Conservation (phyloP, 352 stramenopile genomes). For the Globisporangium okanoganense region DNA sequence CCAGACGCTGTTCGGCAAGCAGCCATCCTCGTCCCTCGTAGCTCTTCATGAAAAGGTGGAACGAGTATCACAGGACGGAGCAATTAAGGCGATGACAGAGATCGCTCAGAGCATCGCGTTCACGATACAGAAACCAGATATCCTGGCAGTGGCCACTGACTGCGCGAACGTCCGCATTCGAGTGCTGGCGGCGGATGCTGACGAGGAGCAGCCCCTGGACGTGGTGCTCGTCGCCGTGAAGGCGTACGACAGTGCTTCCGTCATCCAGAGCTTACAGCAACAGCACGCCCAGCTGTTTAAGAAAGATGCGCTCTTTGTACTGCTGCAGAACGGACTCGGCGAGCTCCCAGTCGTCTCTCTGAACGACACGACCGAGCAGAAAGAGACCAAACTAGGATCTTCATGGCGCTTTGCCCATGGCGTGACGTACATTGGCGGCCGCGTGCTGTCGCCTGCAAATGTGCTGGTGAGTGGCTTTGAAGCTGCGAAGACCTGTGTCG, state of each 20-base stretch:
- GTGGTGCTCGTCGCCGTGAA: conserved; percentile 68
- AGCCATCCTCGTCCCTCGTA: background rate
- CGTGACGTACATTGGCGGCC: conserved; percentile 66
- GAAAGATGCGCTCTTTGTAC: conserved; percentile 46
- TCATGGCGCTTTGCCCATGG: conserved; percentile 47
- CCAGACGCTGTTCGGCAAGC: conserved; percentile 10
- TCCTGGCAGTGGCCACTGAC: conserved; percentile 1
- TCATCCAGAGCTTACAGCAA: conserved; percentile 34
- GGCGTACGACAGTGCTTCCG: conserved; percentile 46
- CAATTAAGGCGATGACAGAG: background rate
- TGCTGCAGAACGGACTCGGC: conserved; percentile 68
- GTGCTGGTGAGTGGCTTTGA: conserved; percentile 51
- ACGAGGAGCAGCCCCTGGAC: conserved; percentile 29
- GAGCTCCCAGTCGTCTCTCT: conserved; percentile 19
- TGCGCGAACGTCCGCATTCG: conserved; percentile 30
- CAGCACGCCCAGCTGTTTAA: conserved; percentile 30
- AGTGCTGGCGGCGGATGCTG: conserved; percentile 18
- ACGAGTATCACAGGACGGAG: background rate
- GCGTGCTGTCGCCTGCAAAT: conserved; percentile 30
- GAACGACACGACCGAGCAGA: background rate
- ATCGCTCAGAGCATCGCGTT: conserved; percentile 4
- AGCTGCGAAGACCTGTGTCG: conserved; percentile 44
- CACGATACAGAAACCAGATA: background rate
- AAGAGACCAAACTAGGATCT: background rate
- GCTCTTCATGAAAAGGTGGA: conserved; percentile 8